These are phyloP conservation scores for Tulasnella sp. DNA, from an alignment of 768 basidiomycete species.

Conservation along the genomic window DNA sequence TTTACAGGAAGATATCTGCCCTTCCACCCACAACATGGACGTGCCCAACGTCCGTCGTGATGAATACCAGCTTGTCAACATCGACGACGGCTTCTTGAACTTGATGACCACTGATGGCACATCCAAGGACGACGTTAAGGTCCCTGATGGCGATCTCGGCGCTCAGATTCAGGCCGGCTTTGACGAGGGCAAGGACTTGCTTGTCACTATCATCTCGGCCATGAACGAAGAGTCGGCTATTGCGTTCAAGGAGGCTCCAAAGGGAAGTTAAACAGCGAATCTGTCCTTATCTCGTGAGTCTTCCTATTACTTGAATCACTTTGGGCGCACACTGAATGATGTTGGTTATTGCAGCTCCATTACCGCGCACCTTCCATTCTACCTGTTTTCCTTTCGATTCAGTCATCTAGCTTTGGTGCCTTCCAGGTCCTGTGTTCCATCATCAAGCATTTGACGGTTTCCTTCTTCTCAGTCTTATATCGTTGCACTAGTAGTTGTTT, in stretches of 20 bases:
- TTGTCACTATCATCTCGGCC: conserved; percentile 74
- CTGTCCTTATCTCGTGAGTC: too few relatives aligned
- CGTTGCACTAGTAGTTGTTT: too few relatives aligned
- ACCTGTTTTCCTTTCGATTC: too few relatives aligned
- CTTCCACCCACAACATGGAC: conserved; percentile 99
- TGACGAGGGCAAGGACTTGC: conserved; percentile 75
- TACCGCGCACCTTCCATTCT: too few relatives aligned
- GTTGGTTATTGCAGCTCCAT: too few relatives aligned
- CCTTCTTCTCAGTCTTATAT: too few relatives aligned
- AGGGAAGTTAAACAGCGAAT: too few relatives aligned
- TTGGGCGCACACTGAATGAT: too few relatives aligned
- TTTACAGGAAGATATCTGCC: conserved; percentile 91
- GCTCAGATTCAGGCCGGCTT: conserved; percentile 53
- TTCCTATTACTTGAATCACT: too few relatives aligned
- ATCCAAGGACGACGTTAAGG: conserved; percentile 85
- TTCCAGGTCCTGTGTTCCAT: too few relatives aligned
- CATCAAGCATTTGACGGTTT: too few relatives aligned
- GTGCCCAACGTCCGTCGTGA: conserved; percentile 84
- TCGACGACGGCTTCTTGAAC: conserved; percentile 93
- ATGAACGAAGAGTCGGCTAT: conserved; percentile 93
- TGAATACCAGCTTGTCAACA: conserved; percentile 88
- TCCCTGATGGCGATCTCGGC: conserved; percentile 81
- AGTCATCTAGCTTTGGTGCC: too few relatives aligned
- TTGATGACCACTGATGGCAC: conserved; percentile 71
- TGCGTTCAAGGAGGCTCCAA: conserved; percentile 82